Evolutionary conservation across 768 basidiomycete genomes (phyloP).

Genomic region (Phaeotremella fagi): DNA sequence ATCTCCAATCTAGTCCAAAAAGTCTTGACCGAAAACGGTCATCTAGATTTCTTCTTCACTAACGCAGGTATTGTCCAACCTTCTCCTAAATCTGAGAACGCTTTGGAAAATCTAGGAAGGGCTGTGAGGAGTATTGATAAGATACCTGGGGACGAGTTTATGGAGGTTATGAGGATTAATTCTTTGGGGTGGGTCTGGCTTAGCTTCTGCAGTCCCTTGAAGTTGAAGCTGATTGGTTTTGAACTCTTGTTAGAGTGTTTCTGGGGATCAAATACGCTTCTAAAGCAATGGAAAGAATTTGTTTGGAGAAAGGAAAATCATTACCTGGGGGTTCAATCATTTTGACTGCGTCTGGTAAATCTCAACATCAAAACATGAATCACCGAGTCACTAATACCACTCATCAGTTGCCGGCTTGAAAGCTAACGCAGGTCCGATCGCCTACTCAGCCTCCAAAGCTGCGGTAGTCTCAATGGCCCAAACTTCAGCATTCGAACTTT

Average conservation of each 20-base stretch:
- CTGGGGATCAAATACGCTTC: conserved; percentile 83
- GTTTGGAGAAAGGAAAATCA: conserved; percentile 65
- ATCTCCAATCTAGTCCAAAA: conserved; percentile 66
- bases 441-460: conserved; percentile 88
- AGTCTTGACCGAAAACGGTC: conserved; percentile 73
- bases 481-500: conserved; percentile 72
- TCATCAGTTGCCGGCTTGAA: conserved; percentile 54
- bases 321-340: conserved; percentile 74
- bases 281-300: conserved; percentile 67
- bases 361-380: conserved; percentile 63
- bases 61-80: conserved; percentile 58
- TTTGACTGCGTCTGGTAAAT: conserved; percentile 70
- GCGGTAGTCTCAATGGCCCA: conserved; percentile 86
- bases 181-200: conserved; percentile 54
- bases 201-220: conserved; percentile 5
- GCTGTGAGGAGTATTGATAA: conserved; percentile 48
- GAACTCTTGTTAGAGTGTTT: conserved; percentile 61
- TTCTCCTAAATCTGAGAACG: conserved; percentile 1
- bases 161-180: conserved; percentile 74
- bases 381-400: conserved; percentile 74
- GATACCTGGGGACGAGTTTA: conserved; percentile 63
- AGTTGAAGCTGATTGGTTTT: not conserved
- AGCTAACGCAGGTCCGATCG: conserved; percentile 30
- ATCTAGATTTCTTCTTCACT: conserved; percentile 89
- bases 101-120: not conserved